Percentiles rank a stretch among this genome's conserved stretches.
phyloP scores from a whole-genome alignment of 2,329 filamentous ascomycete species.

The Diplodia scrobiculata region DNA sequence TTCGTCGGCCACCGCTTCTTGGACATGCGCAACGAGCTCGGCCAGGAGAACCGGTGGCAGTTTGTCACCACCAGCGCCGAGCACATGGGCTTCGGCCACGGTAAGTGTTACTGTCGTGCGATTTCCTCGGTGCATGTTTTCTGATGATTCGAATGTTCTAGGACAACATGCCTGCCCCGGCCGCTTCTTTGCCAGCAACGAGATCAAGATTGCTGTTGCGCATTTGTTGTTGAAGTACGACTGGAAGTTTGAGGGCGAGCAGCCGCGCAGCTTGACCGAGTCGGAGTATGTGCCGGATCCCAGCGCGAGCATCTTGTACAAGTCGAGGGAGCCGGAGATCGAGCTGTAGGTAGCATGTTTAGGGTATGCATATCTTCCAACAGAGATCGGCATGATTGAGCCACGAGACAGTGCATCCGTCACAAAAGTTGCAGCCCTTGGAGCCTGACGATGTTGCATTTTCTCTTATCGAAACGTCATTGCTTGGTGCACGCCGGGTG shows the following conservation, averaged over 20 bases:
- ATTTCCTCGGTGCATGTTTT: too few relatives aligned
- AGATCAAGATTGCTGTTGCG: constrained; percentile 30
- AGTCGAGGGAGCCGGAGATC: background rate
- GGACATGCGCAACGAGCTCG: constrained; percentile 29
- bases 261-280: background rate
- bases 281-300: constrained; percentile 2
- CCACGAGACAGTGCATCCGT: too few relatives aligned
- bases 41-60: constrained; percentile 27
- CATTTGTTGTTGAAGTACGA: constrained; percentile 31
- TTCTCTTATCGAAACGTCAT: too few relatives aligned
- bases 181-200: constrained; percentile 31
- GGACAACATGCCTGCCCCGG: constrained; percentile 25
- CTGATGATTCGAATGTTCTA: background rate
- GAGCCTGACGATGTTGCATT: too few relatives aligned
- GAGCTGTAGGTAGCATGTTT: background rate
- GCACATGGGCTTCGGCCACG: constrained; percentile 32
- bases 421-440: too few relatives aligned
- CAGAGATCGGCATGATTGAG: too few relatives aligned
- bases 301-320: background rate
- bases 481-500: too few relatives aligned
- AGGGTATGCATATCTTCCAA: too few relatives aligned
- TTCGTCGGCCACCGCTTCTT: constrained; percentile 32
- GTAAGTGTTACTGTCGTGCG: background rate
- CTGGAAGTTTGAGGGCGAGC: constrained; percentile 1
- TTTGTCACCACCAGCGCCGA: constrained; percentile 32